phyloP scores from a whole-genome alignment of 805 yeast genomes.

The Wickerhamomyces xylosicus region DNA sequence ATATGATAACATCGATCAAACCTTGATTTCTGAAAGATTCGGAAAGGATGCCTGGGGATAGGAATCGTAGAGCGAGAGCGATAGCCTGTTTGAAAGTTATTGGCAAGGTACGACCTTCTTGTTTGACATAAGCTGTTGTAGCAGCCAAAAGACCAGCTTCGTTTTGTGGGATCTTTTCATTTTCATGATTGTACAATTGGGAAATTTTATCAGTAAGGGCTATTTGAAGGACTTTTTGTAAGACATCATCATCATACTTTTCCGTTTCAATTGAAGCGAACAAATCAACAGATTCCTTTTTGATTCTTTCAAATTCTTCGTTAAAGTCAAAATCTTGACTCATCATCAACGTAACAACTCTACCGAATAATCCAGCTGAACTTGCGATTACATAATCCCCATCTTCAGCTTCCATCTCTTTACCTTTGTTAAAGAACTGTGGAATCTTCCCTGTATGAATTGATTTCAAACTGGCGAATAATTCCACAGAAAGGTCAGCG shows the following conservation, averaged over 20 bases:
- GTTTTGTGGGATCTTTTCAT: conserved; percentile 21
- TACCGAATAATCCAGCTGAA: conserved; percentile 24
- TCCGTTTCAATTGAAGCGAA: conserved; percentile 27
- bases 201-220: conserved; percentile 25
- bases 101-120: conserved; percentile 5
- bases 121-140: conserved; percentile 15
- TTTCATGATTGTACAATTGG: conserved; percentile 18
- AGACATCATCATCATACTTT: conserved; percentile 23
- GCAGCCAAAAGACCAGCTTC: conserved; percentile 23
- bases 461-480: conserved; percentile 12
- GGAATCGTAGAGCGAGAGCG: conserved; percentile 29
- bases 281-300: conserved; percentile 29
- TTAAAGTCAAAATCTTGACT: conserved; percentile 59
- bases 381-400: conserved; percentile 15
- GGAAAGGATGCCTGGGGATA: conserved; percentile 28
- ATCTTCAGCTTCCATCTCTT: conserved; percentile 4
- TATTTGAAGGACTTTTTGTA: conserved; percentile 25
- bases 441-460: conserved; percentile 6
- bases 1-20: conserved; percentile 20
- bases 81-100: conserved; percentile 22
- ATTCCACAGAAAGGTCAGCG: conserved; percentile 1
- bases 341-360: conserved; percentile 40
- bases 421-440: background rate
- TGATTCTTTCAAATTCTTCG: conserved; percentile 23
- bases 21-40: conserved; percentile 14